phyloP scores from a whole-genome alignment of 345 rosid species.

The Nasturtium officinale region DNA sequence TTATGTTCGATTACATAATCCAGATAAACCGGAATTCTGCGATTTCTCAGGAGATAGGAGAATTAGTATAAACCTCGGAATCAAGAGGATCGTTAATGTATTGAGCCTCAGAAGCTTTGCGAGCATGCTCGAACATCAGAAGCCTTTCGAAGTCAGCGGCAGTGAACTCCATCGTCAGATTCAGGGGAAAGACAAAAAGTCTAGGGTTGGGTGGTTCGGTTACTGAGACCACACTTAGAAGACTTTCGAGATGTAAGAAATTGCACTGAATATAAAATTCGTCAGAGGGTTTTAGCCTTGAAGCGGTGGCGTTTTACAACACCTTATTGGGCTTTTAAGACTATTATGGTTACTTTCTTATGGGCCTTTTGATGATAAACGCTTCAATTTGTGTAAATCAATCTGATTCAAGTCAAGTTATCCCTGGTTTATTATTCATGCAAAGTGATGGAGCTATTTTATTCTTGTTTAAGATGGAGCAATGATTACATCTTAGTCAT shows the following conservation, averaged over 20 bases:
- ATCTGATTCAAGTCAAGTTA: not conserved
- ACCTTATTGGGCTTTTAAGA: constrained; percentile 15
- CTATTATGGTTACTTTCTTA: not conserved
- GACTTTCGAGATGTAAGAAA: not conserved
- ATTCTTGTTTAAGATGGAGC: not conserved
- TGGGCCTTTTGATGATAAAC: not conserved
- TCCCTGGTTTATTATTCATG: no score
- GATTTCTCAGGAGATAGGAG: not conserved
- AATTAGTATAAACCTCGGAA: constrained; percentile 49
- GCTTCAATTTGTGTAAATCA: not conserved
- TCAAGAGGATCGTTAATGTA: constrained; percentile 65
- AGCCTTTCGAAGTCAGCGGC: constrained; percentile 62
- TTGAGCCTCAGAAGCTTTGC: constrained; percentile 57
- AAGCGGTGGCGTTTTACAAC: not conserved
- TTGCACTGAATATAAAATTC: not conserved
- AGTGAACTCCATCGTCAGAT: constrained; percentile 57
- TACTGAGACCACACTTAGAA: not conserved
- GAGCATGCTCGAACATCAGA: constrained; percentile 55
- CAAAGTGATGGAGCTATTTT: not conserved
- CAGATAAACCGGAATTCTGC: not conserved
- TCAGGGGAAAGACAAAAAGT: not conserved
- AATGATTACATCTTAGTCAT: no score
- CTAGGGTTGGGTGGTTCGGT: constrained; percentile 29
- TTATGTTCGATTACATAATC: not conserved
- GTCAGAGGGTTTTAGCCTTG: constrained; percentile 26